Percentiles rank a stretch among this genome's conserved stretches.
These are phyloP conservation scores for Withania somnifera DNA, from an alignment of 305 asterid genomes.

Conservation along the genomic window DNA sequence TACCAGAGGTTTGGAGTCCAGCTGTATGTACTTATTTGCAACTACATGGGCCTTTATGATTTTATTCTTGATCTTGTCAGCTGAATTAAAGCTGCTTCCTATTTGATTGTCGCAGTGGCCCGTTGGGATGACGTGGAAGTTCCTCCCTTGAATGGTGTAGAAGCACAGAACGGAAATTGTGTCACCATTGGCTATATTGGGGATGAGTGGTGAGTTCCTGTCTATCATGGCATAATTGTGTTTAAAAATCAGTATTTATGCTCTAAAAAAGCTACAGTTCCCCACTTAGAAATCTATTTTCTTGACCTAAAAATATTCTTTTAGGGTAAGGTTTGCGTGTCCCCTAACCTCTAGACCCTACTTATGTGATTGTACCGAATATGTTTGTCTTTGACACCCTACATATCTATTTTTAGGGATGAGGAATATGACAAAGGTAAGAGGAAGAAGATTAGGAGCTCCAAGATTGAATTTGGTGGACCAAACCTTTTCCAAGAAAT, in stretches of 20 bases:
- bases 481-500: constrained; percentile 74
- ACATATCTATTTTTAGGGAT: constrained; percentile 40
- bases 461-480: constrained; percentile 37
- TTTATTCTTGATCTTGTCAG: neutral
- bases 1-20: constrained; percentile 54
- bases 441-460: constrained; percentile 64
- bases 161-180: constrained; percentile 17
- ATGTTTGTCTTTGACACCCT: neutral
- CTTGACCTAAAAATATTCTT: neutral
- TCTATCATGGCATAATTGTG: neutral
- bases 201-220: constrained; percentile 71
- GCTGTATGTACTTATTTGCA: constrained; percentile 32
- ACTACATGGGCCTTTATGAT: neutral
- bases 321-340: neutral
- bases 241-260: neutral
- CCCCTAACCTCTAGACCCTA: too few species aligned
- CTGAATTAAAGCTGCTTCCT: neutral
- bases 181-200: constrained; percentile 64
- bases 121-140: constrained; percentile 59
- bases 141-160: constrained; percentile 20
- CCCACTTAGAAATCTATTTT: neutral
- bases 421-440: constrained; percentile 90
- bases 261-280: neutral
- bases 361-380: neutral
- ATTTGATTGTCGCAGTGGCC: constrained; percentile 38